These are phyloP conservation scores for Starmerella cellae DNA, from an alignment of 805 yeast genomes.

Conservation along the genomic window DNA sequence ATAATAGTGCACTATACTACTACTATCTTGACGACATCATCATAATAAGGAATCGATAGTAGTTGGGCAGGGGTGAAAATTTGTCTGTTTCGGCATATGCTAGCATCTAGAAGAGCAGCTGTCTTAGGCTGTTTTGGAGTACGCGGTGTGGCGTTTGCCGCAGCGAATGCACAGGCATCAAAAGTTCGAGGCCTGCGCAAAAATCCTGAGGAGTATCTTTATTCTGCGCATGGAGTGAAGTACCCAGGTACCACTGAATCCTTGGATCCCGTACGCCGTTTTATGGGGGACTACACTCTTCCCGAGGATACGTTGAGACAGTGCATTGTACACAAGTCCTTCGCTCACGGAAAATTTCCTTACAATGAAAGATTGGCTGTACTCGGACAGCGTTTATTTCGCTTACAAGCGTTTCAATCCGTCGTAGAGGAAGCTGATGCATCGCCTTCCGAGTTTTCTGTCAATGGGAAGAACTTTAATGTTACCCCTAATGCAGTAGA, in stretches of 20 bases:
- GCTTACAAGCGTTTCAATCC: conserved; percentile 20
- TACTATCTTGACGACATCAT: conserved; percentile 70
- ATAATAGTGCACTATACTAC: too few species aligned
- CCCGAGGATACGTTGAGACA: conserved; percentile 57
- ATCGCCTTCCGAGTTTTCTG: neutral
- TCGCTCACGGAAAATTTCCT: conserved; percentile 81
- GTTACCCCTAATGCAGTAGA: conserved; percentile 22
- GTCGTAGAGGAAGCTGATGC: conserved; percentile 11
- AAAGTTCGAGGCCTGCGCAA: conserved; percentile 18
- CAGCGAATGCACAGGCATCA: conserved; percentile 2
- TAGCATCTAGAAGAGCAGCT: conserved; percentile 1
- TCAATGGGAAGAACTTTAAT: conserved; percentile 25
- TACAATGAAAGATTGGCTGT: conserved; percentile 75
- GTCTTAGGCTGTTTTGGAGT: neutral
- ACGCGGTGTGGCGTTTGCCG: conserved; percentile 9
- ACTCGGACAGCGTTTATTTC: conserved; percentile 35
- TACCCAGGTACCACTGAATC: conserved; percentile 44
- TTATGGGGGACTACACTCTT: conserved; percentile 40
- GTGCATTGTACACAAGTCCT: conserved; percentile 83
- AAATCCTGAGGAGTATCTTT: conserved; percentile 27
- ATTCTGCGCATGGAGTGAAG: conserved; percentile 35
- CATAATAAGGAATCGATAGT: conserved; percentile 64
- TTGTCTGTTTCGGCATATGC: neutral
- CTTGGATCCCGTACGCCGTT: conserved; percentile 36
- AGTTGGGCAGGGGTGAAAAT: conserved; percentile 4